phyloP scores from a whole-genome alignment of 441 rosid genomes.

The Macaranga tanarius region DNA sequence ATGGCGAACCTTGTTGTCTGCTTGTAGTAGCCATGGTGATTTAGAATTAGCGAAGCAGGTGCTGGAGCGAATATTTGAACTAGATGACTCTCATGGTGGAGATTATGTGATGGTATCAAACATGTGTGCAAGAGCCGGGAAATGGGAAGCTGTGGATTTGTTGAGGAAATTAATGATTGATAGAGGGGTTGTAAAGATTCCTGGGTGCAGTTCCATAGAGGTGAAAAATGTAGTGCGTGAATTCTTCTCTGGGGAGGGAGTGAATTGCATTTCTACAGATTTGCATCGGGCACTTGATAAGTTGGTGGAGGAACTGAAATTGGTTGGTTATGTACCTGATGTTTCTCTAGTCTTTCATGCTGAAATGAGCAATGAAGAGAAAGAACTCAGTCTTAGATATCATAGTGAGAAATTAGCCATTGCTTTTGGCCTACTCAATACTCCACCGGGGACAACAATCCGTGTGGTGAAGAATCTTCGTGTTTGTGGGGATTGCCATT shows the following conservation, averaged over 20 bases:
- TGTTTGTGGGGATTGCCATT: conserved; percentile 75
- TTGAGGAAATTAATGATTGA: conserved; percentile 60
- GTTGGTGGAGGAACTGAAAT: conserved; percentile 56
- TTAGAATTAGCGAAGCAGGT: conserved; percentile 57
- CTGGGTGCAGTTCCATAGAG: conserved; percentile 60
- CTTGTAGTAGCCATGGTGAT: conserved; percentile 61
- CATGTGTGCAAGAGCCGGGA: conserved; percentile 62
- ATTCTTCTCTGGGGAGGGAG: conserved; percentile 81
- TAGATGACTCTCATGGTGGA: conserved; percentile 74
- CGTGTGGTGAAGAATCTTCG: conserved; percentile 73
- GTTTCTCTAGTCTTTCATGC: conserved; percentile 53
- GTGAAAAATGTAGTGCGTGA: conserved; percentile 68
- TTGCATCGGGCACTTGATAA: conserved; percentile 47
- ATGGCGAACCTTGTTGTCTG: conserved; percentile 77
- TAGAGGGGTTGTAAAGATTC: conserved; percentile 60
- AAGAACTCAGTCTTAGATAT: conserved; percentile 64
- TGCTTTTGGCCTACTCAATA: conserved; percentile 61
- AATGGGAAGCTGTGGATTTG: conserved; percentile 63
- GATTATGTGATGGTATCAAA: conserved; percentile 77
- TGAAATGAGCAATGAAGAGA: conserved; percentile 58
- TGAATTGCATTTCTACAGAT: conserved; percentile 50
- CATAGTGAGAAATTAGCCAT: conserved; percentile 72
- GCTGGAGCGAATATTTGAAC: conserved; percentile 47
- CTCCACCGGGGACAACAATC: conserved; percentile 49
- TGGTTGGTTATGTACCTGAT: conserved; percentile 72